Percentiles rank a stretch among this genome's conserved stretches.
Evolutionary conservation across 2,329 filamentous ascomycete genomes (phyloP).

Genomic region (Fonsecaea multimorphosa): DNA sequence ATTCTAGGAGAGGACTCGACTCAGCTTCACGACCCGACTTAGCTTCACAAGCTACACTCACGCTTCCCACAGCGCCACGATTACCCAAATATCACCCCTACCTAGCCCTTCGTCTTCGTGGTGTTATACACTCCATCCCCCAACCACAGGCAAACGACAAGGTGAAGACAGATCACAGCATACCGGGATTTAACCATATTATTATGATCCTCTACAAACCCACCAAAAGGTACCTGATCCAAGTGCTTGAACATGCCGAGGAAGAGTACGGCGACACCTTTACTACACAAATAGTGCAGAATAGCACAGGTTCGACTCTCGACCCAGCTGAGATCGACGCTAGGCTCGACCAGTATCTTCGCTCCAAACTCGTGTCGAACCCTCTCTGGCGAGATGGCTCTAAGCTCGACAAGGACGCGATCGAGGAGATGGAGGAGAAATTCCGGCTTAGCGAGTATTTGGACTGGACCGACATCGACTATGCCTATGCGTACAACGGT

Average conservation of each 20-base stretch:
- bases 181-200: constrained; percentile 48
- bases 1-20: not conserved
- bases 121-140: constrained; percentile 46
- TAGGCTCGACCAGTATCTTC: constrained; percentile 19
- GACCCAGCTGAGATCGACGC: constrained; percentile 28
- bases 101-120: constrained; percentile 42
- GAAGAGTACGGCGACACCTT: constrained; percentile 33
- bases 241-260: constrained; percentile 36
- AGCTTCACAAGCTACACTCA: constrained; percentile 6
- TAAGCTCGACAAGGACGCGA: constrained; percentile 17
- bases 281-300: constrained; percentile 18
- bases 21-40: not conserved
- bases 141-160: constrained; percentile 15
- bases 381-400: constrained; percentile 19
- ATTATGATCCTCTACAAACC: constrained; percentile 46
- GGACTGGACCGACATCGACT: constrained; percentile 41
- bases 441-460: constrained; percentile 31
- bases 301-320: not conserved
- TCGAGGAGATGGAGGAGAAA: constrained; percentile 36
- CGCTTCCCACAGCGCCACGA: constrained; percentile 1
- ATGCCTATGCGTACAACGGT: constrained; percentile 56
- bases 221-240: constrained; percentile 34
- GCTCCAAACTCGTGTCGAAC: constrained; percentile 21
- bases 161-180: constrained; percentile 25
- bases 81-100: constrained; percentile 37